Percentiles rank a stretch among this genome's conserved stretches.
phyloP scores from a whole-genome alignment of 1,139 yeast genomes.

The Yamadazyma aaseri region DNA sequence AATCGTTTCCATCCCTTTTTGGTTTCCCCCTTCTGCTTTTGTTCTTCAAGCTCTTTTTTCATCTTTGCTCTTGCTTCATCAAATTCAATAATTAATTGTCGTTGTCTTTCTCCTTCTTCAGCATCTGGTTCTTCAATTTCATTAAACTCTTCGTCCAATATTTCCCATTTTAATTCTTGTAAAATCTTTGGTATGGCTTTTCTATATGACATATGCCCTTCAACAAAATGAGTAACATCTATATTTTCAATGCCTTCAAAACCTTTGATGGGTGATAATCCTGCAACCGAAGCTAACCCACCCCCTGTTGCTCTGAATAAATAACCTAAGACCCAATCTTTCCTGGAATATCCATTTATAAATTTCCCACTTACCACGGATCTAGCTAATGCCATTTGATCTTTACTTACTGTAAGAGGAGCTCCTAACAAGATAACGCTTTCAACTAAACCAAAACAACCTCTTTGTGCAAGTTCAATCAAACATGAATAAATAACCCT shows the following conservation, averaged over 20 bases:
- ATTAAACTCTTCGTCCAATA: slow-evolving; percentile 84
- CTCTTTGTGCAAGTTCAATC: slow-evolving; percentile 78
- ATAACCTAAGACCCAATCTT: slow-evolving; percentile 97
- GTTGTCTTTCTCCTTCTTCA: slow-evolving; percentile 76
- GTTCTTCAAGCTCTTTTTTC: slow-evolving; percentile 33
- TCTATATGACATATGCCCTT: slow-evolving; percentile 97
- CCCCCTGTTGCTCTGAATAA: slow-evolving; percentile 95
- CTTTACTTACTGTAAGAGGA: slow-evolving; percentile 78
- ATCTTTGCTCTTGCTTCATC: slow-evolving; percentile 76
- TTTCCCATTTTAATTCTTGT: slow-evolving; percentile 71
- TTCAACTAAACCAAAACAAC: slow-evolving; percentile 86
- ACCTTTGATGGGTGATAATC: slow-evolving; percentile 72
- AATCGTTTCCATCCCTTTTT: slow-evolving; percentile 58
- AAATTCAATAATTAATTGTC: slow-evolving; percentile 77
- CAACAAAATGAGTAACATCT: slow-evolving; percentile 83
- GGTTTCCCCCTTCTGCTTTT: slow-evolving; percentile 23
- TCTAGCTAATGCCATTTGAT: slow-evolving; percentile 76
- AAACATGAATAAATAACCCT: slow-evolving; percentile 90
- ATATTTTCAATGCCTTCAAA: slow-evolving; percentile 73
- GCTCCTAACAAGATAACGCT: slow-evolving; percentile 88
- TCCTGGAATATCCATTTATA: slow-evolving; percentile 85
- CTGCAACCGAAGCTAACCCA: slow-evolving; percentile 87
- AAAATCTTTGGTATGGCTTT: slow-evolving; percentile 85
- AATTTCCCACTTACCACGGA: slow-evolving; percentile 90
- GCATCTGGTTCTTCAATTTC: slow-evolving; percentile 98